phyloP scores from a whole-genome alignment of 1,284 basidiomycete species.

The Irpex sp. region DNA sequence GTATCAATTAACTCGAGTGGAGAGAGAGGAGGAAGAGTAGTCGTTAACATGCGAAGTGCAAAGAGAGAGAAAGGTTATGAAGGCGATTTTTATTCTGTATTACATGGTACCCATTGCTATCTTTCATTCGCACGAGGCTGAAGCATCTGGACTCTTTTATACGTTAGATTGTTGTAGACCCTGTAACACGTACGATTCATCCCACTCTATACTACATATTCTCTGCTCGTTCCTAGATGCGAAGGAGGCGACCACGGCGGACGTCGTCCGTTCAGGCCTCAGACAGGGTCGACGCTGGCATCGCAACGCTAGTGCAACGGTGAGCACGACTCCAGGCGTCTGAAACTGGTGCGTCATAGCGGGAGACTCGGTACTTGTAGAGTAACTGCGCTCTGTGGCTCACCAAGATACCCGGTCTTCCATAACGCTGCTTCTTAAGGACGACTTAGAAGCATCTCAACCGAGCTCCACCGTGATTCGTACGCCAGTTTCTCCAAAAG shows the following conservation, averaged over 20 bases:
- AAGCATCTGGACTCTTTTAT: neutral
- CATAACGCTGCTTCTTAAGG: too few species aligned
- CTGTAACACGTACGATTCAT: neutral
- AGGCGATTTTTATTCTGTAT: neutral
- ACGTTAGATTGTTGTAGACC: neutral
- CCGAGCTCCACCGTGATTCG: too few species aligned
- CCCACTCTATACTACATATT: neutral
- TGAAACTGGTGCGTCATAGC: neutral
- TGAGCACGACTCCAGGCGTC: neutral
- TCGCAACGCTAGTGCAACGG: neutral
- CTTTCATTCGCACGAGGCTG: neutral
- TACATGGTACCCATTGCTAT: neutral
- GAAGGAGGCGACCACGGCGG: too few species aligned
- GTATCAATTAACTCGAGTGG: conserved; percentile 9
- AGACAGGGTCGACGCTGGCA: neutral
- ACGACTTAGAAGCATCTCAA: too few species aligned
- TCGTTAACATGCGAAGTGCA: too few species aligned
- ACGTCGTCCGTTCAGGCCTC: too few species aligned
- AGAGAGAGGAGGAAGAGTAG: neutral
- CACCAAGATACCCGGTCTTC: neutral
- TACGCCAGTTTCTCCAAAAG: too few species aligned
- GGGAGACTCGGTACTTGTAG: neutral
- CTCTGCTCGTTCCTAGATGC: neutral
- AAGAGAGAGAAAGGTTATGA: neutral
- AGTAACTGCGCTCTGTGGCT: neutral